Conservation (phyloP, 1,284 basidiomycete genomes). For the Nidula niveotomentosa region DNA sequence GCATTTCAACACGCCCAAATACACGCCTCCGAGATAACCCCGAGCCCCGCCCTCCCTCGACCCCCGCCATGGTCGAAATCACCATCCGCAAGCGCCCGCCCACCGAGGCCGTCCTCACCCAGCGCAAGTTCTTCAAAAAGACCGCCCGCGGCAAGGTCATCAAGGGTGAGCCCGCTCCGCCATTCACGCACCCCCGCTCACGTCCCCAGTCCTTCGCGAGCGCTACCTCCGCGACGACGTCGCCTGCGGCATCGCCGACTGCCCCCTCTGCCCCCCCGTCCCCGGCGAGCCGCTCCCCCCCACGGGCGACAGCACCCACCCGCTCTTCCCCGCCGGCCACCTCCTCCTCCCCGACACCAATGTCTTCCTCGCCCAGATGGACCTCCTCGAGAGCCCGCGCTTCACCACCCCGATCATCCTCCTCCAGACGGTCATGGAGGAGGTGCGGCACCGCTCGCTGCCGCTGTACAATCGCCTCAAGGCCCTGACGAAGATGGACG, state of each 20-base stretch:
- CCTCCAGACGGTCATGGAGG: conserved; percentile 94
- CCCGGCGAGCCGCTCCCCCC: conserved; percentile 42
- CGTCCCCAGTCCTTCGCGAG: conserved; percentile 80
- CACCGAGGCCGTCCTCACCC: conserved; percentile 74
- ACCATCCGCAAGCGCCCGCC: conserved; percentile 77
- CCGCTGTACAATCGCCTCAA: conserved; percentile 93
- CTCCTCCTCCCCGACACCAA: conserved; percentile 96
- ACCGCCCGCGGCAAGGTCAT: conserved; percentile 93
- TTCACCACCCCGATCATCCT: conserved; percentile 84
- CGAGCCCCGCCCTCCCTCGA: too few species aligned
- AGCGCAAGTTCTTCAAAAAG: conserved; percentile 93
- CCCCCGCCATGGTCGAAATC: conserved; percentile 52
- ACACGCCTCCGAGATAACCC: too few species aligned
- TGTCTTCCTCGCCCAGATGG: conserved; percentile 96
- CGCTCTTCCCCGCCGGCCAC: conserved; percentile 63
- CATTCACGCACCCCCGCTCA: not conserved
- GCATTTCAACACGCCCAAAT: too few species aligned
- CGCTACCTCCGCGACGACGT: conserved; percentile 94
- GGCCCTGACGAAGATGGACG: conserved; percentile 78
- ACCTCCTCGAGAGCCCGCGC: conserved; percentile 77
- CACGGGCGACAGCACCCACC: conserved; percentile 52
- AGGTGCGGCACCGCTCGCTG: conserved; percentile 93
- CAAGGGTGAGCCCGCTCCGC: conserved; percentile 57
- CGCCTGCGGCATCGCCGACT: conserved; percentile 82
- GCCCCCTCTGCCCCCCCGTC: conserved; percentile 55